Percentiles rank a stretch among this genome's conserved stretches.
phyloP scores from a whole-genome alignment of 768 basidiomycete genomes.

The Rhodosporidiobolus odoratus region DNA sequence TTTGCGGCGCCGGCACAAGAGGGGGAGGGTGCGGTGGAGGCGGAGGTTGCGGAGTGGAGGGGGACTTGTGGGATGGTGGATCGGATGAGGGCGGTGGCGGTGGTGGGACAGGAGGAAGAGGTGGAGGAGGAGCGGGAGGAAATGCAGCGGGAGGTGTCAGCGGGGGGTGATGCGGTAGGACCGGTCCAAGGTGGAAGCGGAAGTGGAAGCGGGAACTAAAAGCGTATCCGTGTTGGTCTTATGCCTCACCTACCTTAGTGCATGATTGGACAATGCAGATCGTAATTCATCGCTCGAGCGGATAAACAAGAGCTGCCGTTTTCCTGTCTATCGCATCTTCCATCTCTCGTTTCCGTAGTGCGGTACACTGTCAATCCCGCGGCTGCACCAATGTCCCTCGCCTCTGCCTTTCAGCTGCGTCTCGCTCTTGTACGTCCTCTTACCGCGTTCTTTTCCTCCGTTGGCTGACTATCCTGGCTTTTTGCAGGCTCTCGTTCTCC shows the following conservation, averaged over 20 bases:
- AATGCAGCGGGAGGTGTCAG: too few species aligned
- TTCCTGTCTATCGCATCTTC: not conserved
- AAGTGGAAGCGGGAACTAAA: too few species aligned
- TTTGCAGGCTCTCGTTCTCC: constrained; percentile 1
- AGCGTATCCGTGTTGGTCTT: too few species aligned
- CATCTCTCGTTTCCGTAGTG: not conserved
- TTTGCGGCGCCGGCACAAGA: not conserved
- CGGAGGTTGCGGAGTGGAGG: not conserved
- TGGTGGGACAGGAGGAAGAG: not conserved
- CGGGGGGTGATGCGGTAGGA: too few species aligned
- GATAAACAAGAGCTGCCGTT: not conserved
- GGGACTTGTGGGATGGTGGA: not conserved
- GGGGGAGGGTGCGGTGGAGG: not conserved
- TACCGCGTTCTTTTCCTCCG: not conserved
- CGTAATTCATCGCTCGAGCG: too few species aligned
- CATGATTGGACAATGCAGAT: too few species aligned
- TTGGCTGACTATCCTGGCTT: not conserved
- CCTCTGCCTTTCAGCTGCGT: not conserved
- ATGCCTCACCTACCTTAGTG: too few species aligned
- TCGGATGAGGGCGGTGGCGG: not conserved
- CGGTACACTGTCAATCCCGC: not conserved
- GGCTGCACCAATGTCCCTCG: not conserved
- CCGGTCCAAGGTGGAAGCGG: too few species aligned
- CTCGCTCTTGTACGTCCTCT: not conserved
- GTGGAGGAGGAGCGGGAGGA: not conserved